Percentiles rank a stretch among this genome's conserved stretches.
These are phyloP conservation scores for Brassica carinata DNA, from an alignment of 345 rosid genomes.

Conservation along the genomic window DNA sequence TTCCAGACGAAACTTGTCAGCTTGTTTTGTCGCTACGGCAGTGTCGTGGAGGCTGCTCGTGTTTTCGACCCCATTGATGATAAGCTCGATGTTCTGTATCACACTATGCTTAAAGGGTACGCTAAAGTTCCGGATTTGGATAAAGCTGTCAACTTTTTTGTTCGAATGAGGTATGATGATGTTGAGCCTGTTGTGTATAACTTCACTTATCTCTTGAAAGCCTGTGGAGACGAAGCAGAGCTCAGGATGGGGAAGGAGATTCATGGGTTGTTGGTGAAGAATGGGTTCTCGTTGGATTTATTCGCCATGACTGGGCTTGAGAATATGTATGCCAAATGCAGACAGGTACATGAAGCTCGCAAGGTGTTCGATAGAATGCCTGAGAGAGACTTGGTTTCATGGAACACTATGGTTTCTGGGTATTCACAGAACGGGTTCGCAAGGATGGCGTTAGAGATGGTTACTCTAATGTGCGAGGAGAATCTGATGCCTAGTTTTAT, in stretches of 20 bases:
- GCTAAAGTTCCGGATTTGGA: not conserved
- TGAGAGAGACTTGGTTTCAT: slow-evolving; percentile 1
- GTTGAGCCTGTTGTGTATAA: not conserved
- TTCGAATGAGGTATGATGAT: not conserved
- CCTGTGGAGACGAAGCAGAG: slow-evolving; percentile 1
- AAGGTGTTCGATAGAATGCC: slow-evolving; percentile 11
- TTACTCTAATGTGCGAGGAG: slow-evolving; percentile 4
- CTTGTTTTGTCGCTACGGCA: not conserved
- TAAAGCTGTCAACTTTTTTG: not conserved
- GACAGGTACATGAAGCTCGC: slow-evolving; percentile 1
- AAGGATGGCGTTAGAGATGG: not conserved
- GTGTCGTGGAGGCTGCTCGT: not conserved
- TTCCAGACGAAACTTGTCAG: slow-evolving; percentile 5
- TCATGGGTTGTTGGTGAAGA: slow-evolving; percentile 10
- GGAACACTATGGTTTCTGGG: slow-evolving; percentile 6
- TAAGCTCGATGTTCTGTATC: slow-evolving; percentile 2
- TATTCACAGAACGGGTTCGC: not conserved
- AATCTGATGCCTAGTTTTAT: not conserved
- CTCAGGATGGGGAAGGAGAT: not conserved
- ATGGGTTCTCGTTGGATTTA: slow-evolving; percentile 1
- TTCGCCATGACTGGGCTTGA: slow-evolving; percentile 6
- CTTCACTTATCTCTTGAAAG: slow-evolving; percentile 13
- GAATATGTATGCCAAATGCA: slow-evolving; percentile 4
- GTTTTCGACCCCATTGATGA: not conserved
- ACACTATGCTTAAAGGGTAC: slow-evolving; percentile 3